Percentiles rank a stretch among this genome's conserved stretches.
These are phyloP conservation scores for Amphicarpaea edgeworthii DNA, from an alignment of 306 rosid species.

Conservation along the genomic window DNA sequence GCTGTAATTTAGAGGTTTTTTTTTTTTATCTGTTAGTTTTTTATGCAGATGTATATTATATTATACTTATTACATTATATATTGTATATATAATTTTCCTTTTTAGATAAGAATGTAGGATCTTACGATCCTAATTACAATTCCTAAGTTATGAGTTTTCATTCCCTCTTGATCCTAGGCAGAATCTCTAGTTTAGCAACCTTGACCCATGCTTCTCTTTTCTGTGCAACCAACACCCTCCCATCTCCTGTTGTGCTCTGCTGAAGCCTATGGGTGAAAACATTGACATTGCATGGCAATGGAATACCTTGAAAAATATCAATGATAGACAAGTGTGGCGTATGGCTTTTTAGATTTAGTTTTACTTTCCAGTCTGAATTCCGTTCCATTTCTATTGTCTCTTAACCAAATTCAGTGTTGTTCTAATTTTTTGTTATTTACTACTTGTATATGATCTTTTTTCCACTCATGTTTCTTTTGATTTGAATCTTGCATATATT, in stretches of 20 bases:
- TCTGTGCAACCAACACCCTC: background rate
- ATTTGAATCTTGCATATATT: background rate
- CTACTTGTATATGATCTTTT: background rate
- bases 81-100: background rate
- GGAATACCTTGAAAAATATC: background rate
- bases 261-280: background rate
- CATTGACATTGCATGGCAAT: background rate
- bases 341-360: background rate
- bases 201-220: background rate
- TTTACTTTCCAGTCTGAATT: background rate
- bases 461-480: background rate
- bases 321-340: background rate
- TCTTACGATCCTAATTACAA: background rate
- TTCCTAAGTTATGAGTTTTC: background rate
- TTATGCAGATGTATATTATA: background rate
- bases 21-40: background rate
- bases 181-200: background rate
- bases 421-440: background rate
- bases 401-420: background rate
- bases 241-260: background rate
- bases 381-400: background rate
- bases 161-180: background rate
- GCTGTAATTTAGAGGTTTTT: background rate
- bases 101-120: background rate
- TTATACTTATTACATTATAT: background rate